A percentile compares a stretch with the other conserved stretches of the same genome.
Conservation (phyloP, 768 basidiomycete genomes). For the Leccinum variicolor region DNA sequence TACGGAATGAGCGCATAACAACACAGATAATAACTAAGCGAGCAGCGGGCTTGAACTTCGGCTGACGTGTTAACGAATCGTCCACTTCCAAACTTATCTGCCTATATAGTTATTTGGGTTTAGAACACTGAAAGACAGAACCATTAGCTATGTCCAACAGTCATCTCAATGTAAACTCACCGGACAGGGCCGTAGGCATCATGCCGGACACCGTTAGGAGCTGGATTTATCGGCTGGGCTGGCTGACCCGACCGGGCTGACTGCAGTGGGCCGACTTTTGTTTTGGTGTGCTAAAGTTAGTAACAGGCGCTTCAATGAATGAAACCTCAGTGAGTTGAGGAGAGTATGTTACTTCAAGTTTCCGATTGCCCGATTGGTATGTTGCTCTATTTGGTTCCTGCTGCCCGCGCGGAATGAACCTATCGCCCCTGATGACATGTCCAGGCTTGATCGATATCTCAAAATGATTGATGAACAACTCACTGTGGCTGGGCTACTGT, state of each 20-base stretch:
- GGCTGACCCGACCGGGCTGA: too few relatives aligned
- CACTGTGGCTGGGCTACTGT: background rate
- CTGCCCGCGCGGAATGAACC: constrained; percentile 13
- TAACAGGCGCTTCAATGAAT: background rate
- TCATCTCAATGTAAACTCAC: too few relatives aligned
- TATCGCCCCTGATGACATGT: background rate
- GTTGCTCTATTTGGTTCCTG: rapidly evolving
- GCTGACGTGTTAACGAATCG: background rate
- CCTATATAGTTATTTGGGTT: background rate
- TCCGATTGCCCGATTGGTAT: background rate
- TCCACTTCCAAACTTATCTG: background rate
- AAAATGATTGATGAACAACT: background rate
- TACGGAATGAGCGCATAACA: background rate
- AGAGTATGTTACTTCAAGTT: background rate
- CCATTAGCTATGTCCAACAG: background rate
- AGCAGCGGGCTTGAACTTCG: background rate
- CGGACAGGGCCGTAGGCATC: too few relatives aligned
- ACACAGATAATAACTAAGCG: background rate
- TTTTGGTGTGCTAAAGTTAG: too few relatives aligned
- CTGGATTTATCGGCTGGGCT: too few relatives aligned
- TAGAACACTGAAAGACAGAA: background rate
- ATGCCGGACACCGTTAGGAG: too few relatives aligned
- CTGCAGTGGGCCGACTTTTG: too few relatives aligned
- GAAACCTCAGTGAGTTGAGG: background rate
- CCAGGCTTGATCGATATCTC: background rate